Conservation (phyloP, 2,329 filamentous ascomycete species). For the Hysterium pulicare region DNA sequence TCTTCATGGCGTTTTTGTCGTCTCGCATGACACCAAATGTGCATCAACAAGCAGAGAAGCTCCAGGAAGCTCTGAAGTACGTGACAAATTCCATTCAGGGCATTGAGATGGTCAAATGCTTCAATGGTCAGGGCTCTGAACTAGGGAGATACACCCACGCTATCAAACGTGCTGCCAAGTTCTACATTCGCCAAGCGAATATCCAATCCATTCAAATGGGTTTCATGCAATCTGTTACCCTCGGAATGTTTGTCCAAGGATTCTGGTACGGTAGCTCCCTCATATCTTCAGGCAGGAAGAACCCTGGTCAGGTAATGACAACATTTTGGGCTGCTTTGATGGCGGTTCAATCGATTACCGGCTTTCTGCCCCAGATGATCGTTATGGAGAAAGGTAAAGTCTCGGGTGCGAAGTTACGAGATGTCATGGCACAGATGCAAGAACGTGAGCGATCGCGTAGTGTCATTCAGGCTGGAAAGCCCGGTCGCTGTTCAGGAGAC, state of each 20-base stretch:
- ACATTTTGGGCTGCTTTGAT: constrained; percentile 81
- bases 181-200: constrained; percentile 66
- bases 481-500: constrained; percentile 56
- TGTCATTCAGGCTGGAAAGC: constrained; percentile 16
- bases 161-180: constrained; percentile 56
- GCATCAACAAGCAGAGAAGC: constrained; percentile 63
- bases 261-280: constrained; percentile 84
- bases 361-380: constrained; percentile 72
- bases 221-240: constrained; percentile 69
- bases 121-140: constrained; percentile 72
- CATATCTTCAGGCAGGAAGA: constrained; percentile 56
- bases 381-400: constrained; percentile 75
- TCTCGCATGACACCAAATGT: constrained; percentile 62
- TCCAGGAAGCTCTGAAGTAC: constrained; percentile 69
- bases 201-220: constrained; percentile 70
- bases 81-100: constrained; percentile 66
- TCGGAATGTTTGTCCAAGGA: constrained; percentile 78
- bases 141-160: constrained; percentile 60
- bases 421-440: constrained; percentile 38
- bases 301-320: constrained; percentile 68
- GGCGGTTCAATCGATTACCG: constrained; percentile 71
- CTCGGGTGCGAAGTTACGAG: constrained; percentile 63
- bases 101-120: constrained; percentile 84
- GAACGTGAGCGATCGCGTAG: constrained; percentile 13
- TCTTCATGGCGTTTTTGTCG: constrained; percentile 60